A percentile compares a stretch with the other conserved stretches of the same genome.
These are phyloP conservation scores for Podospora conica DNA, from an alignment of 495 filamentous ascomycete genomes.

Conservation along the genomic window DNA sequence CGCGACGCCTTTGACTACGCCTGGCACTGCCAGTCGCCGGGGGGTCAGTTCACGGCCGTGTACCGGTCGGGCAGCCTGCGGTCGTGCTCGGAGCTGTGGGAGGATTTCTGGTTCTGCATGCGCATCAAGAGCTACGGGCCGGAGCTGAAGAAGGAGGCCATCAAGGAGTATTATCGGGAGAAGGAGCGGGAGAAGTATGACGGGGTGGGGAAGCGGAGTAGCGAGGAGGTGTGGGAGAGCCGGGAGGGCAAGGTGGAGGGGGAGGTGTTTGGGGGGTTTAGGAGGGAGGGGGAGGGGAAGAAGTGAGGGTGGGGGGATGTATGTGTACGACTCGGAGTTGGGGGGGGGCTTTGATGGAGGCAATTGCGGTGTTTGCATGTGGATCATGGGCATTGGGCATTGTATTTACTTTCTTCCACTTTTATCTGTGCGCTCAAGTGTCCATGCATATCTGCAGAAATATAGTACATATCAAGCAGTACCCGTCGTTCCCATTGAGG, in stretches of 20 bases:
- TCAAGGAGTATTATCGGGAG: conserved; percentile 61
- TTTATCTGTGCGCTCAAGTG: background rate
- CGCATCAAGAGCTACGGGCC: conserved; percentile 53
- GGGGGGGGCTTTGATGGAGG: too few relatives aligned
- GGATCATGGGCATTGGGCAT: background rate
- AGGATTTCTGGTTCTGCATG: conserved; percentile 96
- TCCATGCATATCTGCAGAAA: background rate
- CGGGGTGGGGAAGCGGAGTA: conserved; percentile 54
- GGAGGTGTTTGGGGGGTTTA: background rate
- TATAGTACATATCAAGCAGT: too few relatives aligned
- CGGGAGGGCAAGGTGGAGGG: conserved; percentile 37
- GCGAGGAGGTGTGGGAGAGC: conserved; percentile 87
- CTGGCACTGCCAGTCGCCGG: conserved; percentile 91
- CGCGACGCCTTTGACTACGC: conserved; percentile 84
- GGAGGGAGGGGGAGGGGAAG: background rate
- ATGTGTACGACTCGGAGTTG: background rate
- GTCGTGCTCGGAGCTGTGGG: conserved; percentile 73
- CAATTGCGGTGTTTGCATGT: too few relatives aligned
- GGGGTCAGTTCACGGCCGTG: conserved; percentile 71
- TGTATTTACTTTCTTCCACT: background rate
- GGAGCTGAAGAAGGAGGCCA: conserved; percentile 46
- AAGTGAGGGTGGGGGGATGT: background rate
- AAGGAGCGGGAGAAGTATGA: conserved; percentile 69
- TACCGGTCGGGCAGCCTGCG: conserved; percentile 77
- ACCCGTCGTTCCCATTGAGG: too few relatives aligned